Evolutionary conservation across 495 filamentous ascomycete genomes (phyloP).

Genomic region (Penicillium diatomitis): DNA sequence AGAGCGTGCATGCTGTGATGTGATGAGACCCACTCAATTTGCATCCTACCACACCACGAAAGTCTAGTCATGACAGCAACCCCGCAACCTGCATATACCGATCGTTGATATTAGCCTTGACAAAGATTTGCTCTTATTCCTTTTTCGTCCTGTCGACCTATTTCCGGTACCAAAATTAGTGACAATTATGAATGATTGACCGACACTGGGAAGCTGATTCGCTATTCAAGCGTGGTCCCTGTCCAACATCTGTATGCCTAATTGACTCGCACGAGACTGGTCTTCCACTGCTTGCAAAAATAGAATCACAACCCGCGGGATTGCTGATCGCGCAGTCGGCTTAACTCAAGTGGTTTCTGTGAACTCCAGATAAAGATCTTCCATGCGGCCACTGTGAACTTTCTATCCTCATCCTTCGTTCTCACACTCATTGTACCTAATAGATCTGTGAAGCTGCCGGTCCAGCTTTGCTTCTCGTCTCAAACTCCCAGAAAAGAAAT

Average conservation of each 20-base stretch:
- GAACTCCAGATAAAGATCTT: constrained; percentile 8
- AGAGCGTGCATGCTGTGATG: neutral
- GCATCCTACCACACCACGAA: constrained; percentile 1
- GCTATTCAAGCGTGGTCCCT: neutral
- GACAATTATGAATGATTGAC: neutral
- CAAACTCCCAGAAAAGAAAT: constrained; percentile 13
- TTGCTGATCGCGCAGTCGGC: constrained; percentile 8
- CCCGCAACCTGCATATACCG: neutral
- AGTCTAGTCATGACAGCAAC: neutral
- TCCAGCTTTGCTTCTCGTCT: constrained; percentile 28
- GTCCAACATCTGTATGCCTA: constrained; percentile 1
- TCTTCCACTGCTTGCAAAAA: constrained; percentile 2
- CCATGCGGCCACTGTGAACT: constrained; percentile 2
- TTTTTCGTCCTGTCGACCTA: neutral
- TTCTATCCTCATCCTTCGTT: constrained; percentile 3
- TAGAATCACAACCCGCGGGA: constrained; percentile 2
- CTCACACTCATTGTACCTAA: constrained; percentile 6
- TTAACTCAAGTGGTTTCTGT: constrained; percentile 8
- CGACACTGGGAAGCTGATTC: neutral
- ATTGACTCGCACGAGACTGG: neutral
- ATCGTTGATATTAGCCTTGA: neutral
- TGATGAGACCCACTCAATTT: constrained; percentile 1
- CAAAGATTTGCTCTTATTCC: too few relatives aligned
- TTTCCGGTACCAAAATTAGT: constrained; percentile 5
- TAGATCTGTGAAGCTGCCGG: constrained; percentile 28